Conservation (phyloP, 176 grass and related monocot genomes). For the Phoenix dactylifera region DNA sequence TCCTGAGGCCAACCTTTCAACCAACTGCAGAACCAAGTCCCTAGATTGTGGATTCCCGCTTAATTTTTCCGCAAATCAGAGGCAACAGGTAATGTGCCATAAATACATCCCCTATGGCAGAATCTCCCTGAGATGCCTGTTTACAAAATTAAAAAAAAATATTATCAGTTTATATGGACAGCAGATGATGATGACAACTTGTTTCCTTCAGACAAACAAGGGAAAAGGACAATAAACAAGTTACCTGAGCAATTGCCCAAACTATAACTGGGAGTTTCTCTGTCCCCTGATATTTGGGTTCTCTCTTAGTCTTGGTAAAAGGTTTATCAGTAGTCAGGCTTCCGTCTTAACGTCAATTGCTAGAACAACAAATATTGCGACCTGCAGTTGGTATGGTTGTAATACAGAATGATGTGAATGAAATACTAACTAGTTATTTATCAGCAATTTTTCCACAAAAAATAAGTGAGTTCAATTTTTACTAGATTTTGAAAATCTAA, state of each 20-base stretch:
- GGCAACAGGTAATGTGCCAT: slow-evolving; percentile 80
- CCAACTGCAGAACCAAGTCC: slow-evolving; percentile 83
- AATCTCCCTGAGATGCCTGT: slow-evolving; percentile 69
- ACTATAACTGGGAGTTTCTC: slow-evolving; percentile 81
- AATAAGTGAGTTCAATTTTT: too few relatives aligned
- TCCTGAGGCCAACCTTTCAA: slow-evolving; percentile 49
- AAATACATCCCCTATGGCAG: slow-evolving; percentile 63
- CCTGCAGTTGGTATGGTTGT: slow-evolving; percentile 29
- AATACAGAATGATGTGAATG: slow-evolving; percentile 8
- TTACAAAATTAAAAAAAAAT: too few relatives aligned
- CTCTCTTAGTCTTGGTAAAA: slow-evolving; percentile 55
- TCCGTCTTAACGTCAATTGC: slow-evolving; percentile 85
- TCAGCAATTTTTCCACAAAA: too few relatives aligned
- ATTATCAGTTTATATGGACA: background rate
- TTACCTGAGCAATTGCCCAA: slow-evolving; percentile 85
- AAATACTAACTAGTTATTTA: background rate
- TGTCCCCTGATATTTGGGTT: slow-evolving; percentile 69
- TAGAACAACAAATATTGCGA: slow-evolving; percentile 87
- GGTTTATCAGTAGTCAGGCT: slow-evolving; percentile 49
- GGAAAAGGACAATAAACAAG: background rate
- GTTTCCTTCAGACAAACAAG: background rate
- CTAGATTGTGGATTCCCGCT: slow-evolving; percentile 69
- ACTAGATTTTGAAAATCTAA: too few relatives aligned
- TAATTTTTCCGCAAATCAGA: slow-evolving; percentile 64
- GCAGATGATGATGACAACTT: too few relatives aligned